Evolutionary conservation across 2,329 filamentous ascomycete species (phyloP), one percentile per base, ranked within the genome.

Genomic region (Hypoxylon sp.): DNA sequence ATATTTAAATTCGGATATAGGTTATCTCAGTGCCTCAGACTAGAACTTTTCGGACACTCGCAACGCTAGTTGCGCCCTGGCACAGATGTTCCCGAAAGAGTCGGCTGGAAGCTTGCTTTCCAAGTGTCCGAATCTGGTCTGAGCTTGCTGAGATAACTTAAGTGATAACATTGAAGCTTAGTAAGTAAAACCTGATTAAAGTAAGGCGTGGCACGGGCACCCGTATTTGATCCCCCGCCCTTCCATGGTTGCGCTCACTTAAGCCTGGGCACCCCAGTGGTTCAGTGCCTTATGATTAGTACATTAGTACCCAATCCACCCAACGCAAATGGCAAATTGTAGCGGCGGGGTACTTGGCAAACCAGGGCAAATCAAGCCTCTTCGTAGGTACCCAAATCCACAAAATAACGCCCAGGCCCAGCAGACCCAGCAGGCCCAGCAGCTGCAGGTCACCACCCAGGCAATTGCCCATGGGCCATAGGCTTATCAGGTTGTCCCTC

Each of bases 251-350:
- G 37, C 52, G 34, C 51, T 62, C 60, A 63, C 47, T 63, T 37
- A 51, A 34, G 30, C 41, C 60, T 48, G 23, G 53, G 11, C 37
- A 23, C 56, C 51, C 54, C 19, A 51, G 56, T 55, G 39, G 61
- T 51, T 67, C 65, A 64, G 61, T 61, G 65, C 65, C 65, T 65
- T 68, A 41, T 41, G 30, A 34, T 34, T n/a, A n/a, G 30, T 34
- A 62, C n/a, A 62, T 68, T 65, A 56, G 61, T 68, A 68, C 65
- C 66, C 65, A 65, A 68, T 61, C 65, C 65, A 68, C 65, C 65
- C 61, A 60, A 61, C 56, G 51, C 34, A 54, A 50, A 67, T 65
- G 30, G 48, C 45, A 32, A 43, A 47, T 23, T 23, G 29, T 47
- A 41, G 14, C 53, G 27, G 32, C 12, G 12, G 32, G 51, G 39